phyloP scores from a whole-genome alignment of 495 filamentous ascomycete species.

The Penicillium flavigenum region DNA sequence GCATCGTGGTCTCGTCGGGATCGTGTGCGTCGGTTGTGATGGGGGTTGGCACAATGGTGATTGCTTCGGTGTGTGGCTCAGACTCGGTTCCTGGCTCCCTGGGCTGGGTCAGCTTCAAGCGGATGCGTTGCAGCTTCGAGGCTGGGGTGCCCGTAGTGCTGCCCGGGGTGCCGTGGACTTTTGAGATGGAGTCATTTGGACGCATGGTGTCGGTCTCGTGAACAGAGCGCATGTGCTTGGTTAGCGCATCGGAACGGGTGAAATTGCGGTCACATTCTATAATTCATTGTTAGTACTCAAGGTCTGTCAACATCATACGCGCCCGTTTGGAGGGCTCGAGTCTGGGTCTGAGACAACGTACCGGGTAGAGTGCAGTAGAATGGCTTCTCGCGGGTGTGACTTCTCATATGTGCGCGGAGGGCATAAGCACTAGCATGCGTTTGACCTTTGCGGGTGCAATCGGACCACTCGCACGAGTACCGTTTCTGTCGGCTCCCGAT shows the following conservation, averaged over 20 bases:
- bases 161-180: constrained; percentile 37
- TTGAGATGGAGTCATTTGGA: constrained; percentile 82
- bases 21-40: constrained; percentile 43
- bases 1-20: constrained; percentile 47
- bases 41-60: constrained; percentile 49
- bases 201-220: constrained; percentile 94
- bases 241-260: constrained; percentile 92
- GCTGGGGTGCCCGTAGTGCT: constrained; percentile 43
- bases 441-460: constrained; percentile 81
- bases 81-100: constrained; percentile 46
- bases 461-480: constrained; percentile 93
- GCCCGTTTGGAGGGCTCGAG: not conserved
- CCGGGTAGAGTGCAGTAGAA: constrained; percentile 95
- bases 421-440: constrained; percentile 95
- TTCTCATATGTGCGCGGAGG: constrained; percentile 93
- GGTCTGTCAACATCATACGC: not conserved
- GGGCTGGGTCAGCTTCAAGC: constrained; percentile 59
- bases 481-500: constrained; percentile 80
- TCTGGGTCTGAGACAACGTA: constrained; percentile 37
- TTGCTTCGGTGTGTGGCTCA: constrained; percentile 52
- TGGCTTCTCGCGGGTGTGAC: constrained; percentile 96
- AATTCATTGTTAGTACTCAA: not conserved
- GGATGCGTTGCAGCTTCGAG: constrained; percentile 62
- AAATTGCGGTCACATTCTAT: constrained; percentile 95
- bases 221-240: constrained; percentile 98